Conservation (phyloP, 108 stramenopile genomes). For the Discostella pseudostelligera region DNA sequence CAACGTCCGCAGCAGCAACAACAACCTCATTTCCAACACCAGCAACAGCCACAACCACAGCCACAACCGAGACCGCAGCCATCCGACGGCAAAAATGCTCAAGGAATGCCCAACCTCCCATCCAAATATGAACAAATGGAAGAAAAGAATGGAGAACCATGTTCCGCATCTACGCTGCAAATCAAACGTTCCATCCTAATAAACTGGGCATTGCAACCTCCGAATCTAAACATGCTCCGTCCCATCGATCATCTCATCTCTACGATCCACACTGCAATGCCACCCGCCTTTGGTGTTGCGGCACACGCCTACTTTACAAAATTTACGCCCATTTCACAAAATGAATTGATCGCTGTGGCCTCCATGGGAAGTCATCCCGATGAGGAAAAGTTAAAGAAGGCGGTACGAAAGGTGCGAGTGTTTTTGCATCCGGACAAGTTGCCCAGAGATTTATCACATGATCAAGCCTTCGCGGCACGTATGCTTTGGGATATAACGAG, state of each 20-base stretch:
- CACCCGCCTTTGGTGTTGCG: conserved; percentile 71
- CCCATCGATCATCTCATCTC: conserved; percentile 67
- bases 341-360: conserved; percentile 41
- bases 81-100: conserved; percentile 16
- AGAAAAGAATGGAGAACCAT: conserved; percentile 40
- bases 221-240: conserved; percentile 63
- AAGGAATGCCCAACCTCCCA: conserved; percentile 28
- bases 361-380: conserved; percentile 57
- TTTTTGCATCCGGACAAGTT: conserved; percentile 85
- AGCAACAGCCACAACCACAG: conserved; percentile 19
- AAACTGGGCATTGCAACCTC: conserved; percentile 83
- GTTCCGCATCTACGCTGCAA: conserved; percentile 54
- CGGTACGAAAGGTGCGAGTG: conserved; percentile 76
- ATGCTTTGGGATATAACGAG: conserved; percentile 84
- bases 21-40: conserved; percentile 18
- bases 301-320: conserved; percentile 81
- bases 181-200: conserved; percentile 74
- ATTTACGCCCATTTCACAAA: conserved; percentile 60
- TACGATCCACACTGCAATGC: conserved; percentile 77
- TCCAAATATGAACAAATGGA: conserved; percentile 76
- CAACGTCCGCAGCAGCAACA: conserved; percentile 8
- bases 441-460: conserved; percentile 66
- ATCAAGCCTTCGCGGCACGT: conserved; percentile 72
- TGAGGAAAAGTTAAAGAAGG: conserved; percentile 76
- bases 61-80: conserved; percentile 22